Evolutionary conservation across 768 basidiomycete species (phyloP).

Genomic region (Kwoniella pini): DNA sequence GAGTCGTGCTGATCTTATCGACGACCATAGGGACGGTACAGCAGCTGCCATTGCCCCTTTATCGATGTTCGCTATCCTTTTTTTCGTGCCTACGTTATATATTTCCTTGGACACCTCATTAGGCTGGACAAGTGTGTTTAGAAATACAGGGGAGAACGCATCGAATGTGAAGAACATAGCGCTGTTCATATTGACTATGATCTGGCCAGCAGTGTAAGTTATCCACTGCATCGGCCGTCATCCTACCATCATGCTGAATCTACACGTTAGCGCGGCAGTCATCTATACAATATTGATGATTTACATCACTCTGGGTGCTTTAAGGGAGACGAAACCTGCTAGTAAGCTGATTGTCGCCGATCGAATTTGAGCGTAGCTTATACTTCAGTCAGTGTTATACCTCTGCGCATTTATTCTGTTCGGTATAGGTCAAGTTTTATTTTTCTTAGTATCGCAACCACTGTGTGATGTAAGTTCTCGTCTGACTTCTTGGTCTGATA

Average conservation of each 20-base stretch:
- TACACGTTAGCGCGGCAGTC: slow-evolving; percentile 62
- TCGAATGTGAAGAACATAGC: slow-evolving; percentile 65
- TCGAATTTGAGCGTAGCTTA: no score
- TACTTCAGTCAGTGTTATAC: slow-evolving; percentile 65
- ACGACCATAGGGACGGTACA: slow-evolving; percentile 40
- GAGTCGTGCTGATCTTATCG: background rate
- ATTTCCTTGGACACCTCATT: slow-evolving; percentile 80
- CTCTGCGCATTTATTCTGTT: slow-evolving; percentile 73
- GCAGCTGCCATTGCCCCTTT: slow-evolving; percentile 58
- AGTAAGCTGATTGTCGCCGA: no score
- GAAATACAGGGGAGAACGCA: slow-evolving; percentile 66
- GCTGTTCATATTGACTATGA: slow-evolving; percentile 75
- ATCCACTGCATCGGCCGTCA: no score
- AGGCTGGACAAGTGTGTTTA: slow-evolving; percentile 62
- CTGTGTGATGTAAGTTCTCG: slow-evolving; percentile 65
- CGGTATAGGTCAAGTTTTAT: slow-evolving; percentile 75
- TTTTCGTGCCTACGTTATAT: slow-evolving; percentile 73
- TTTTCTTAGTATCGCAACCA: slow-evolving; percentile 74
- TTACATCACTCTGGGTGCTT: slow-evolving; percentile 72
- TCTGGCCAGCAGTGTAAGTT: slow-evolving; percentile 76
- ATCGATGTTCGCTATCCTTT: slow-evolving; percentile 69
- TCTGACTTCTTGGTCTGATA: no score
- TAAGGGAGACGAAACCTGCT: slow-evolving; percentile 78
- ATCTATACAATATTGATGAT: slow-evolving; percentile 74
- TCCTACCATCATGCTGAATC: slow-evolving; percentile 5